These are phyloP conservation scores for Pseudopediastrum boryanum DNA, from an alignment of 139 green algal species.

Conservation along the genomic window DNA sequence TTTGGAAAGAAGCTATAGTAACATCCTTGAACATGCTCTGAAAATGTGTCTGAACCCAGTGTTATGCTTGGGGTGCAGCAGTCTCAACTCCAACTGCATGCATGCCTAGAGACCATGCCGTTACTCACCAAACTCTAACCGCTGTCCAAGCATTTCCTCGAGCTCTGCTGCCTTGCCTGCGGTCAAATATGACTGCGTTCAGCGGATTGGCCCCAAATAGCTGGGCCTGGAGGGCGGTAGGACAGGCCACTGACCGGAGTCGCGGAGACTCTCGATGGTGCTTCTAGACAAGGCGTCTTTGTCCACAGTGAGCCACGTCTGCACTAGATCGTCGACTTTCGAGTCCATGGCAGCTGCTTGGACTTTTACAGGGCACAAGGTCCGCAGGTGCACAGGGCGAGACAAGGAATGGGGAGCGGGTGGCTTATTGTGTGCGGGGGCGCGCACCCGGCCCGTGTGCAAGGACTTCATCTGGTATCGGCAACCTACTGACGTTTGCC, in stretches of 20 bases:
- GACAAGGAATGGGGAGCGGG: too few species aligned
- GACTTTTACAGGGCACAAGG: too few species aligned
- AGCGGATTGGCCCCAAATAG: too few species aligned
- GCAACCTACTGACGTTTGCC: too few species aligned
- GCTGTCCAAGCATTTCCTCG: constrained; percentile 41
- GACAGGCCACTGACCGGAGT: too few species aligned
- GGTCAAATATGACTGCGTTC: too few species aligned
- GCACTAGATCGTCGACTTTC: not conserved
- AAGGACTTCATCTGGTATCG: too few species aligned
- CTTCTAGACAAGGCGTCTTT: not conserved
- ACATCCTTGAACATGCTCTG: not conserved
- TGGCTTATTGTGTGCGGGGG: too few species aligned
- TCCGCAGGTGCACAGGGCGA: too few species aligned
- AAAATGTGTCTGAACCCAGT: too few species aligned
- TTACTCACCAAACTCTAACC: constrained; percentile 67
- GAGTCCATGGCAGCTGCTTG: not conserved
- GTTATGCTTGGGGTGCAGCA: not conserved
- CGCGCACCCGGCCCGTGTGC: too few species aligned
- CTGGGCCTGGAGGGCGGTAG: too few species aligned
- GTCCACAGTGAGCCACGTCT: constrained; percentile 46
- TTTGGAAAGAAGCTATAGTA: not conserved
- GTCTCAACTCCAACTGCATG: not conserved
- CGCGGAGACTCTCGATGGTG: constrained; percentile 43
- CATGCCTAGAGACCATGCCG: not conserved
- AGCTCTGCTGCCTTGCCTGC: constrained; percentile 27